Percentiles rank a stretch among this genome's conserved stretches.
These are phyloP conservation scores for Chalciporus piperatus DNA, from an alignment of 768 basidiomycete genomes.

Conservation along the genomic window DNA sequence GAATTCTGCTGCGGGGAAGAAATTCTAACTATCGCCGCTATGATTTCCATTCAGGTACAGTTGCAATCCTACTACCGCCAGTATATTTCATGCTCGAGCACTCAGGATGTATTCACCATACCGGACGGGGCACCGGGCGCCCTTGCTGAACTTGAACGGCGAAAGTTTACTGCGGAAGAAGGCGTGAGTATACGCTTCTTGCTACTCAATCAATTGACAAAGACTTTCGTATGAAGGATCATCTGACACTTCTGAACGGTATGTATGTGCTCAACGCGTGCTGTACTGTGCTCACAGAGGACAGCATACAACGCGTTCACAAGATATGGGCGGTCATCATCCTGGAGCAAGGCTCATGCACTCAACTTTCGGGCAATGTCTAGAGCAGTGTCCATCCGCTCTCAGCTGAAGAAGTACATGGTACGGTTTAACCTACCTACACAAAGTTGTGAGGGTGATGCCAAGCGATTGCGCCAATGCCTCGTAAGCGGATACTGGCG, in stretches of 20 bases:
- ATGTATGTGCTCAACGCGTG: slow-evolving; percentile 1
- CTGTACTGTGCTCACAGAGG: slow-evolving; percentile 2
- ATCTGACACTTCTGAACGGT: slow-evolving; percentile 93
- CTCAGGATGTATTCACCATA: slow-evolving; percentile 90
- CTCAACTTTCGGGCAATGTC: slow-evolving; percentile 94
- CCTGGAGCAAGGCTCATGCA: slow-evolving; percentile 92
- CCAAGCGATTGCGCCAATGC: slow-evolving; percentile 77
- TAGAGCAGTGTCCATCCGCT: slow-evolving; percentile 87
- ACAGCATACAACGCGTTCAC: slow-evolving; percentile 92
- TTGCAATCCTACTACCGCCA: slow-evolving; percentile 2
- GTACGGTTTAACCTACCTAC: slow-evolving; percentile 79
- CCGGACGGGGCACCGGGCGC: slow-evolving; percentile 84
- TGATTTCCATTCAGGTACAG: slow-evolving; percentile 84
- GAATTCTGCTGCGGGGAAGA: slow-evolving; percentile 92
- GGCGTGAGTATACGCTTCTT: slow-evolving; percentile 55
- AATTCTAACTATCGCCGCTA: slow-evolving; percentile 92
- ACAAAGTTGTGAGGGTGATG: slow-evolving; percentile 89
- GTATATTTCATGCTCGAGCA: not conserved
- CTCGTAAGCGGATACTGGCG: slow-evolving; percentile 92
- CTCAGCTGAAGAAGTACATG: slow-evolving; percentile 96
- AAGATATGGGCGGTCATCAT: slow-evolving; percentile 75
- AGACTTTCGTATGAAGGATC: slow-evolving; percentile 58
- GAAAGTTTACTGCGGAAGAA: slow-evolving; percentile 98
- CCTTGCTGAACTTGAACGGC: slow-evolving; percentile 83
- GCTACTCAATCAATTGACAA: not conserved